Evolutionary conservation across 306 rosid genomes (phyloP), one percentile per base, ranked within the genome.

Genomic region (Citrullus mucosospermus): DNA sequence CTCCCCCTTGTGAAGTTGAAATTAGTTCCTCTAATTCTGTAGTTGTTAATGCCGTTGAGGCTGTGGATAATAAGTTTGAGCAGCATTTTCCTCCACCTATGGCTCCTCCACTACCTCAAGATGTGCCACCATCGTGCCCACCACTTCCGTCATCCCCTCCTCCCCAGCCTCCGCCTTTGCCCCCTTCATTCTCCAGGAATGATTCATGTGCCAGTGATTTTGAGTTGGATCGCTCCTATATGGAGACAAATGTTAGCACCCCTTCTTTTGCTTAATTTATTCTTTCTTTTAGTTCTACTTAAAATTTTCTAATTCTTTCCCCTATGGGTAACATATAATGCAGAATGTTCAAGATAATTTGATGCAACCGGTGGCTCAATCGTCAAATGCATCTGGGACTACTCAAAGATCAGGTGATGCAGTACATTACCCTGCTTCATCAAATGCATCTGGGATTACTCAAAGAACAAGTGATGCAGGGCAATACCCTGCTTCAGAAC

Each of bases 91-190:
- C 84, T 14, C 16, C 62, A 36, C 78, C 89, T 43, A 77, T 83
- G 62, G 85, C 85, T 10, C 86, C 96, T 70, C 91, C 92, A 53
- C 78, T 82, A 18, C 89, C 85, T 79, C 96, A 60, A 78, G 88
- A 86, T 78, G 82, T 85, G 84, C 89, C 84, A 30, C 87, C 86
- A 30, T 86, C 92, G 58, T 89, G 90, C 22, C 93, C 96, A 58
- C 97, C 93, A 41, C 91, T 82, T 16, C 93, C 98, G 6, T 73
- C 90, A 30, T 88, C 93, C 36, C 94, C 93, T 74, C 98, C 91
- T 0, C 95, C 96, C 0, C 96, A 89, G 0, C 92, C 85, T 0
- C 89, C 89, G 0, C 88, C 86, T 15, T 88, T 87, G 8, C 88
- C 91, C 6, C 85, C 81, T 38, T 85, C 90, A 50, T 63, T 90